Base-by-base conservation (phyloP, 139 green algal genomes). In the Trebouxia sp. region DNA sequence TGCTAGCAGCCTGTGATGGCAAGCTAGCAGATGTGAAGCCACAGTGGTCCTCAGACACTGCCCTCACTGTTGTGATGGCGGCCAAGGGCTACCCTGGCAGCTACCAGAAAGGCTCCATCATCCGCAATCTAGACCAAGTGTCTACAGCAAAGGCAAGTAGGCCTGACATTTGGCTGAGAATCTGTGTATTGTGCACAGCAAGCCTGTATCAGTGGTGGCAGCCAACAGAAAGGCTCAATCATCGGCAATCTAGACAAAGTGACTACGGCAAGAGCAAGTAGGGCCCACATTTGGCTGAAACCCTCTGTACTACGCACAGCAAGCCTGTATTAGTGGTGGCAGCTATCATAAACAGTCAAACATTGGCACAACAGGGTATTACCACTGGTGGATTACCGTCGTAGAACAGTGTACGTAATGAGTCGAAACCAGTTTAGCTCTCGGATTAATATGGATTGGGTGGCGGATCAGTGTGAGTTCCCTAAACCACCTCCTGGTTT, bases 31-130 rank as follows among this genome's bases (percentile, higher is more conserved):
- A 90, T 12, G 85, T 93, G 42, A 53, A 85, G 50, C 84, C 96
- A 35, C 50, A 88, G 37, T 95, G 91, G 94, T 85, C 80, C 48
- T 51, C 84, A 0, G 76, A 97, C 14, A 67, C 87, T 17, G 91
- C 92, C 10, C 87, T 99, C 11, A 95, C 90, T 0, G 94, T 98
- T 28, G 65, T 84, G 15, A 87, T 98, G 79, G 97, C 97, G 17
- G 91, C 96, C 67, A 89, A 95, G 28, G 97, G 97, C 22, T 99
- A 99, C 90, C 97, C 97, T 2, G 97, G 95, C 12, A 58, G 55
- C 11, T 99, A 98, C 81, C 65, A 88, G 35, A 97, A 97, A 83
- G 95, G 94, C 17, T 90, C 86, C 14, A 6, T 81, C 39, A 99
- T 99, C 78, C 41, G 56, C 1, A 86, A 86, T 11, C 69, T 97